Percentiles rank a stretch among this genome's conserved stretches.
Evolutionary conservation across 257 asterid genomes (phyloP).

Genomic region (Cynanchum wilfordii): DNA sequence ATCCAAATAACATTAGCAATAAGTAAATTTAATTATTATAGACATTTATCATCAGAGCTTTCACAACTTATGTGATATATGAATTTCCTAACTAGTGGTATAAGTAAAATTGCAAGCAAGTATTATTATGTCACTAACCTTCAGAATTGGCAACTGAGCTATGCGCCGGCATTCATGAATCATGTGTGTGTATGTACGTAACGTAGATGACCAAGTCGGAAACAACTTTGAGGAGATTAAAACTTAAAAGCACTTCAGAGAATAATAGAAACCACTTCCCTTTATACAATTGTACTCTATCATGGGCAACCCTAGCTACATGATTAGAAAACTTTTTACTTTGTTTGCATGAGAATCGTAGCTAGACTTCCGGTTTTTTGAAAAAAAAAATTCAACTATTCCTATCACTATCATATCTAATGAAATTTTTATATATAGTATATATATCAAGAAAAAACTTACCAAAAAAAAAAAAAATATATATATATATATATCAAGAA

Average conservation of each 20-base stretch:
- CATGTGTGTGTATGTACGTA: neutral
- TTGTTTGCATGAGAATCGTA: neutral
- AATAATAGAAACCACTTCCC: neutral
- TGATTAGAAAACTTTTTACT: neutral
- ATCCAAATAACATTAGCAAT: too few relatives aligned
- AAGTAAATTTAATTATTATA: too few relatives aligned
- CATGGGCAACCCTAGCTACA: neutral
- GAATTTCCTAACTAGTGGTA: too few relatives aligned
- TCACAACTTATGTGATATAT: too few relatives aligned
- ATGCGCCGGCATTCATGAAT: neutral
- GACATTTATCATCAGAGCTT: too few relatives aligned
- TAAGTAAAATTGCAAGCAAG: neutral
- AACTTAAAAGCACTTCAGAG: neutral
- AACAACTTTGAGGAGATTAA: neutral
- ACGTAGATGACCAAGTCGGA: neutral
- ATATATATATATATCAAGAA: too few relatives aligned
- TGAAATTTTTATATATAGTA: conserved; percentile 3
- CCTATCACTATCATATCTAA: conserved; percentile 31
- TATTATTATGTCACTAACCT: neutral
- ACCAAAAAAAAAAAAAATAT: neutral
- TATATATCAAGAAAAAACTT: too few relatives aligned
- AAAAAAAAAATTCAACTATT: conserved; percentile 12
- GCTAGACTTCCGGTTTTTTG: conserved; percentile 1
- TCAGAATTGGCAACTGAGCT: neutral
- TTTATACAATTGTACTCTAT: neutral